Percentiles rank a stretch among this genome's conserved stretches.
These are phyloP conservation scores for Biscutella laevigata DNA, from an alignment of 441 rosid species.

Conservation along the genomic window DNA sequence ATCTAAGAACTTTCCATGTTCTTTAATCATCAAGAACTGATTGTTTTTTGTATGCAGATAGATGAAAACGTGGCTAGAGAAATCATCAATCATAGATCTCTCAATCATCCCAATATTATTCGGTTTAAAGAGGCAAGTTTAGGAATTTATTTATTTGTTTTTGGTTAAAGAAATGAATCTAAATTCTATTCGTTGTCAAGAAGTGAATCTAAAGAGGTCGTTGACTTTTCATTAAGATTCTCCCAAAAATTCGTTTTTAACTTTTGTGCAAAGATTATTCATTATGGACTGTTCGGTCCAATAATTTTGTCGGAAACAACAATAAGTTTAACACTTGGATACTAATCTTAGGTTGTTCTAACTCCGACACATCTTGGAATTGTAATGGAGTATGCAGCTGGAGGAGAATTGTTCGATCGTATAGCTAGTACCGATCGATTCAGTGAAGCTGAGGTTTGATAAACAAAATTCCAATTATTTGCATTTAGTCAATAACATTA, in stretches of 20 bases:
- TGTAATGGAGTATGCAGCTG: slow-evolving; percentile 97
- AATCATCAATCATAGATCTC: slow-evolving; percentile 32
- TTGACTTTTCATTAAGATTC: slow-evolving; percentile 1
- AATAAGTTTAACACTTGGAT: background rate
- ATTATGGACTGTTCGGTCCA: background rate
- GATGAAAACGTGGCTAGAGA: slow-evolving; percentile 36
- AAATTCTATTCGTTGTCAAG: no score
- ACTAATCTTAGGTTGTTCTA: slow-evolving; percentile 64
- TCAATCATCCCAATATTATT: slow-evolving; percentile 30
- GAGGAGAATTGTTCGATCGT: slow-evolving; percentile 84
- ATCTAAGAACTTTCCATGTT: background rate
- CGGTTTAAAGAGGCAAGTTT: slow-evolving; percentile 30
- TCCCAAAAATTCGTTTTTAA: background rate
- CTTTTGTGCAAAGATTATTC: background rate
- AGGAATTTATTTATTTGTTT: background rate
- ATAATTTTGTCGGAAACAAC: background rate
- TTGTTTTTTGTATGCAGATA: slow-evolving; percentile 15
- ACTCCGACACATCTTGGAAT: slow-evolving; percentile 89
- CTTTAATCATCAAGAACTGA: background rate
- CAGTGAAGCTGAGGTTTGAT: slow-evolving; percentile 91
- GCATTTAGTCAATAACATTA: background rate
- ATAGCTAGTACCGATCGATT: slow-evolving; percentile 77
- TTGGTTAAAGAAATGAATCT: background rate
- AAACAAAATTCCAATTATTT: background rate
- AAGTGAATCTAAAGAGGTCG: no score